Percentiles rank a stretch among this genome's conserved stretches.
Evolutionary conservation across 495 filamentous ascomycete species (phyloP).

Genomic region (Trichoderma asperelloides): DNA sequence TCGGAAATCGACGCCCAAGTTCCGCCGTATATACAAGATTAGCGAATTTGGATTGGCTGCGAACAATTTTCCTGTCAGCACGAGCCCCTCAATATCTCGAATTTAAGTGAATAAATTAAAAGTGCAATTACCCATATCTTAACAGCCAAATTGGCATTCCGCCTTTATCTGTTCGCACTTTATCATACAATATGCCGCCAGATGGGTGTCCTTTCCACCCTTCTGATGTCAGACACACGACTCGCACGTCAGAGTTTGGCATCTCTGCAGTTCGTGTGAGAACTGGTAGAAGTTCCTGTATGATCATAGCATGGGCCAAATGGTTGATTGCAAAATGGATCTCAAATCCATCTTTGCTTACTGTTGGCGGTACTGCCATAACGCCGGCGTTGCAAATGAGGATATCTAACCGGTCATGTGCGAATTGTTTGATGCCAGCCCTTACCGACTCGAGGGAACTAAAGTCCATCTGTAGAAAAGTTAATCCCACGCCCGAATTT

Average conservation of each 20-base stretch:
- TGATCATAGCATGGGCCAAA: neutral
- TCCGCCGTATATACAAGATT: neutral
- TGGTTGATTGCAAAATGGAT: neutral
- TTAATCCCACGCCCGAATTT: neutral
- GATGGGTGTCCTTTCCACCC: neutral
- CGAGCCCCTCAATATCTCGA: neutral
- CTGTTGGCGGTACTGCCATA: neutral
- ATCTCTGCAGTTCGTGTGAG: neutral
- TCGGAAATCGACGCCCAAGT: neutral
- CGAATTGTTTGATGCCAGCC: neutral
- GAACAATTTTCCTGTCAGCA: neutral
- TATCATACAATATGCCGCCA: neutral
- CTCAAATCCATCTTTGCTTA: neutral
- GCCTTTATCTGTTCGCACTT: neutral
- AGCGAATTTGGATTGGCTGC: neutral
- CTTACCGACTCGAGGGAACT: neutral
- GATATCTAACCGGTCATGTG: neutral
- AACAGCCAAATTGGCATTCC: neutral
- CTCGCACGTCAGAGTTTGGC: neutral
- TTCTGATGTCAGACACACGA: neutral
- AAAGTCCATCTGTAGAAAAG: neutral
- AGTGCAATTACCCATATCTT: neutral
- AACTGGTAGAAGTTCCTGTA: neutral
- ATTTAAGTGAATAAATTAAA: neutral
- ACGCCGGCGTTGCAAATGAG: neutral